Conservation (phyloP, 2,329 filamentous ascomycete species). For the Fusarium globosum region DNA sequence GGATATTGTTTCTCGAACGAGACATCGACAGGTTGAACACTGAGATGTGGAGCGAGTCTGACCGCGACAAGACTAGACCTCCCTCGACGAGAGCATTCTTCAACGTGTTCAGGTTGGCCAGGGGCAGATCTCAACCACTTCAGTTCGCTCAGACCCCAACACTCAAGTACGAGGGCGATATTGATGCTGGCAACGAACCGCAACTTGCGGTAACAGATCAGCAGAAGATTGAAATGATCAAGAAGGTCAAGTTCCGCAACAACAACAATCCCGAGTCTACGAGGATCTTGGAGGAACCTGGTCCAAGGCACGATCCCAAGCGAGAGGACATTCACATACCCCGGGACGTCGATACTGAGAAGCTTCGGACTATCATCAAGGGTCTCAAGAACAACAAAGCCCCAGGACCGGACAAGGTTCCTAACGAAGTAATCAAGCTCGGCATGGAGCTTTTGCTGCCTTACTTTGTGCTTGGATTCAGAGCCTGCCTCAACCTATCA, state of each 20-base stretch:
- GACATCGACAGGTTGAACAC: not conserved
- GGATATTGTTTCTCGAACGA: not conserved
- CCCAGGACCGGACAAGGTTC: not conserved
- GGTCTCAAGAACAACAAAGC: not conserved
- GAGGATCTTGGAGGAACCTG: not conserved
- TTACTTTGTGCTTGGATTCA: constrained; percentile 1
- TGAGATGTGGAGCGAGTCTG: not conserved
- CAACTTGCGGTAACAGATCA: not conserved
- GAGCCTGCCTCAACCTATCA: not conserved
- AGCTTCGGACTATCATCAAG: not conserved
- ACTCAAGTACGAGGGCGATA: not conserved
- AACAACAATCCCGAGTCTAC: not conserved
- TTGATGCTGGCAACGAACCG: not conserved
- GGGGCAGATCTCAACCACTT: not conserved
- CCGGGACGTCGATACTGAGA: not conserved
- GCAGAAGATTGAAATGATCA: not conserved
- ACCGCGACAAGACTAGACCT: not conserved
- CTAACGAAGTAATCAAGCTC: constrained; percentile 14
- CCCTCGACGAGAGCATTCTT: not conserved
- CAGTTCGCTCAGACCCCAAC: not conserved
- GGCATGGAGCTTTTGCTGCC: not conserved
- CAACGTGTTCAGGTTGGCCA: not conserved
- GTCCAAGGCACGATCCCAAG: not conserved
- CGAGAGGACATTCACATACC: not conserved
- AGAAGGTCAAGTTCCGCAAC: not conserved